These are phyloP conservation scores for Alnus rubra DNA, from an alignment of 306 rosid species.

Conservation along the genomic window DNA sequence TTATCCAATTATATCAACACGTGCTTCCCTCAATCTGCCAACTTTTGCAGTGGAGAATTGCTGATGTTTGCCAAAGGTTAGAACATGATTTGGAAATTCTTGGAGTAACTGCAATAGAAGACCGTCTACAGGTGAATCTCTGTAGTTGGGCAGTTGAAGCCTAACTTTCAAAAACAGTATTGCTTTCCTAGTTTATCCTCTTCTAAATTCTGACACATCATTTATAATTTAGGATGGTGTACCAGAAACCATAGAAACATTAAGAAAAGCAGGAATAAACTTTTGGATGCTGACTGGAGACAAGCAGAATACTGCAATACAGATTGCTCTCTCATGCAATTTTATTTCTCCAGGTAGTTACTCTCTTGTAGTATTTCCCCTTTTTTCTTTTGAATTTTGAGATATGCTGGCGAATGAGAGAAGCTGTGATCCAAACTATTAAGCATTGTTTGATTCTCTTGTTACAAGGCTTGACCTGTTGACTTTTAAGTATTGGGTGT, in stretches of 20 bases:
- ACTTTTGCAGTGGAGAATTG: conserved; percentile 89
- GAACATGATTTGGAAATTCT: conserved; percentile 89
- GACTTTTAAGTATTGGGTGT: neutral
- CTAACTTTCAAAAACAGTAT: conserved; percentile 15
- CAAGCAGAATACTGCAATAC: conserved; percentile 95
- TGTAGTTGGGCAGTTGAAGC: conserved; percentile 21
- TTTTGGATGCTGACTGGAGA: conserved; percentile 99
- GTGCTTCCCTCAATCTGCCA: conserved; percentile 24
- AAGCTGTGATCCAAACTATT: neutral
- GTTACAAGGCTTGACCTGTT: conserved; percentile 5
- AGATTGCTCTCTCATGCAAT: conserved; percentile 96
- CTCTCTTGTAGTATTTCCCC: neutral
- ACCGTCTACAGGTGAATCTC: conserved; percentile 86
- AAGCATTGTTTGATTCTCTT: neutral
- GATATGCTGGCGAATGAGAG: conserved; percentile 1
- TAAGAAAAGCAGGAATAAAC: conserved; percentile 97
- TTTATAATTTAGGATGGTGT: conserved; percentile 83
- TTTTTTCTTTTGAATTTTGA: conserved; percentile 16
- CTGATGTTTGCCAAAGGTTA: conserved; percentile 90
- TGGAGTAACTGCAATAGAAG: conserved; percentile 98
- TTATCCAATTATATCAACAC: conserved; percentile 1
- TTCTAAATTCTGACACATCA: neutral
- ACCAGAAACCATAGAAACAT: conserved; percentile 89
- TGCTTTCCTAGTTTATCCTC: conserved; percentile 11
- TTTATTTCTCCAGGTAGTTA: conserved; percentile 90